Evolutionary conservation across 768 basidiomycete species (phyloP).

Genomic region (Boletus rufocinnamomeus): DNA sequence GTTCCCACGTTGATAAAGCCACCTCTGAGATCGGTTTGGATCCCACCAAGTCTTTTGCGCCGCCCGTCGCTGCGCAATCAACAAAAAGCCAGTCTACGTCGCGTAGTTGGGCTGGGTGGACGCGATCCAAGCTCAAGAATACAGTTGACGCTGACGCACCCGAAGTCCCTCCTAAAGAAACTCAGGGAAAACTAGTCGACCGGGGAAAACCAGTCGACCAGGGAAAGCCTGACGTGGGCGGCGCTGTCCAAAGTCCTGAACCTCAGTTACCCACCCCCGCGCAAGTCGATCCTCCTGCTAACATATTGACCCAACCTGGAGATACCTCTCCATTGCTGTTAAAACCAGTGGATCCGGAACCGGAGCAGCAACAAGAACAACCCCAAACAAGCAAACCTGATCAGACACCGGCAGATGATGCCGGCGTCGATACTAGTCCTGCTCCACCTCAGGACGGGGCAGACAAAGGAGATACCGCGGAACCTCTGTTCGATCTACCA

Average conservation of each 20-base stretch:
- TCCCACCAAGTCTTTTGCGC: constrained; percentile 7
- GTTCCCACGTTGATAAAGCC: constrained; percentile 19
- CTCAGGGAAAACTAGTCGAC: not conserved
- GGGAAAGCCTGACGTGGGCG: constrained; percentile 8
- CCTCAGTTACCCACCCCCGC: constrained; percentile 22
- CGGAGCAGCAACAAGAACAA: constrained; percentile 1
- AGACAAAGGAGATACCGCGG: not conserved
- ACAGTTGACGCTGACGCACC: not conserved
- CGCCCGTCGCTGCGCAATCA: constrained; percentile 5
- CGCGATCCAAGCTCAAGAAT: constrained; percentile 8
- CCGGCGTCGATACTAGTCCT: constrained; percentile 16
- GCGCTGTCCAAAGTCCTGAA: constrained; percentile 11
- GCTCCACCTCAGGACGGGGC: not conserved
- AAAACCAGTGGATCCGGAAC: not conserved
- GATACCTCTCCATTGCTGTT: constrained; percentile 13
- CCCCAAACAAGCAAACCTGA: not conserved
- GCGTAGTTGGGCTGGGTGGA: constrained; percentile 4
- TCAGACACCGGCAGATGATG: not conserved
- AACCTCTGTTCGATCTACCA: constrained; percentile 7
- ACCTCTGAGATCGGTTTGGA: constrained; percentile 28
- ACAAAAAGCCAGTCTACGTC: constrained; percentile 2
- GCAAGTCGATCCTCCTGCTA: constrained; percentile 26
- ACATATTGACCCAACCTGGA: constrained; percentile 14
- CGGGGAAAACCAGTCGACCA: constrained; percentile 5
- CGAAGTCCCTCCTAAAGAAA: constrained; percentile 10